These are phyloP conservation scores for Betula pendula DNA, from an alignment of 306 rosid genomes.

Conservation along the genomic window DNA sequence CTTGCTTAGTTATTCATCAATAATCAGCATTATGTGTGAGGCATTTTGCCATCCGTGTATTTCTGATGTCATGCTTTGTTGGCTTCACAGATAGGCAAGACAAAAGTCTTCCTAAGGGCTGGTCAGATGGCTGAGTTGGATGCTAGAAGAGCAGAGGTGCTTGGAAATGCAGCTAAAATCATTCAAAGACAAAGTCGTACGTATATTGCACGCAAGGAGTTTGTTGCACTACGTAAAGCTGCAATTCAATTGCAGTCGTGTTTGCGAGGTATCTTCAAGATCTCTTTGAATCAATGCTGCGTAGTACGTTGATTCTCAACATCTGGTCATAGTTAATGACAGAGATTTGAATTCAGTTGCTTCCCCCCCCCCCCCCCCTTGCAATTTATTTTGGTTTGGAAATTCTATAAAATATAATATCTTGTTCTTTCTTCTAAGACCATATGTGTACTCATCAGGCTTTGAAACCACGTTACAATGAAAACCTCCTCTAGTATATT, in stretches of 20 bases:
- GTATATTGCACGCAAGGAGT: slow-evolving; percentile 89
- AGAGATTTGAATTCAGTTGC: not conserved
- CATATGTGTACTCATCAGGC: not conserved
- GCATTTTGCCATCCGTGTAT: slow-evolving; percentile 17
- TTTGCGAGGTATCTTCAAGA: slow-evolving; percentile 69
- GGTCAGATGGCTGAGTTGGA: slow-evolving; percentile 99
- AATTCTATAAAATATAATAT: not conserved
- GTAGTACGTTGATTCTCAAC: slow-evolving; percentile 17
- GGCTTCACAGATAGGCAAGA: slow-evolving; percentile 88
- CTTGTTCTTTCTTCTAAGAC: not conserved
- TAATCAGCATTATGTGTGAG: not conserved
- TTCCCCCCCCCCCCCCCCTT: too few relatives aligned
- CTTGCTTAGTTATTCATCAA: slow-evolving; percentile 2
- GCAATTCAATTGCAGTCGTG: slow-evolving; percentile 84
- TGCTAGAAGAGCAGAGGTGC: slow-evolving; percentile 96
- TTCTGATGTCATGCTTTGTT: slow-evolving; percentile 30
- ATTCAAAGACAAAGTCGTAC: slow-evolving; percentile 95
- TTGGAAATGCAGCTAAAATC: slow-evolving; percentile 90
- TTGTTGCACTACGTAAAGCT: slow-evolving; percentile 71
- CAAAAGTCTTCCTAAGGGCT: slow-evolving; percentile 90
- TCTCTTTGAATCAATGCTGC: slow-evolving; percentile 25
- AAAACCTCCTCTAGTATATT: not conserved
- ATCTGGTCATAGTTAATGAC: not conserved
- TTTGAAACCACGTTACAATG: not conserved
- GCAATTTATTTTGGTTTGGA: not conserved